Percentiles rank a stretch among this genome's conserved stretches.
phyloP scores from a whole-genome alignment of 495 filamentous ascomycete genomes.

The Annulohypoxylon stygium region DNA sequence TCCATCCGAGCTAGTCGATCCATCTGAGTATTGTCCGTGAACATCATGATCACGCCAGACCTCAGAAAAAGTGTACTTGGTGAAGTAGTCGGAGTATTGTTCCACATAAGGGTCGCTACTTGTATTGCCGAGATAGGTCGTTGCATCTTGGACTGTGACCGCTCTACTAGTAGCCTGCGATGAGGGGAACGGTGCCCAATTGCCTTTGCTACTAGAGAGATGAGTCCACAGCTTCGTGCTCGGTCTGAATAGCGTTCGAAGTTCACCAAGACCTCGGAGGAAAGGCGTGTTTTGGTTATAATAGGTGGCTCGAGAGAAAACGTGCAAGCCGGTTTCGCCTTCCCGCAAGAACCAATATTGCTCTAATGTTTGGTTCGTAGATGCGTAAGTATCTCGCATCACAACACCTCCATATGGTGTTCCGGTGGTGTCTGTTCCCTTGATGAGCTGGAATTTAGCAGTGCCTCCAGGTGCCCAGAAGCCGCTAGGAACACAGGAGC shows the following conservation, averaged over 20 bases:
- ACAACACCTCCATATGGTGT: constrained; percentile 65
- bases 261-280: constrained; percentile 67
- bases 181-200: constrained; percentile 66
- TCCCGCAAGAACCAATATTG: constrained; percentile 71
- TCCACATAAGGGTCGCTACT: constrained; percentile 63
- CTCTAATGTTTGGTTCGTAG: constrained; percentile 65
- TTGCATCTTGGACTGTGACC: constrained; percentile 68
- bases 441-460: constrained; percentile 58
- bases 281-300: constrained; percentile 66
- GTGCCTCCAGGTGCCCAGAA: constrained; percentile 66
- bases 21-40: constrained; percentile 68
- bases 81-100: constrained; percentile 69
- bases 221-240: constrained; percentile 69
- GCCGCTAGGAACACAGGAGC: constrained; percentile 69
- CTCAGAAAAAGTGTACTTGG: constrained; percentile 69
- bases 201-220: constrained; percentile 62
- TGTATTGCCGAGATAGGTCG: constrained; percentile 67
- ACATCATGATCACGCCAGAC: constrained; percentile 66
- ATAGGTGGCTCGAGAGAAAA: constrained; percentile 67
- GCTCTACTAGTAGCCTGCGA: constrained; percentile 56
- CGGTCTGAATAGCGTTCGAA: constrained; percentile 68
- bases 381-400: constrained; percentile 64
- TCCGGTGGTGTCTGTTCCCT: constrained; percentile 63
- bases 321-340: constrained; percentile 68
- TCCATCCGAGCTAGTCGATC: constrained; percentile 61